Evolutionary conservation across 1,284 basidiomycete species (phyloP), one percentile per base, ranked within the genome.

Genomic region (Peniophora sp.): DNA sequence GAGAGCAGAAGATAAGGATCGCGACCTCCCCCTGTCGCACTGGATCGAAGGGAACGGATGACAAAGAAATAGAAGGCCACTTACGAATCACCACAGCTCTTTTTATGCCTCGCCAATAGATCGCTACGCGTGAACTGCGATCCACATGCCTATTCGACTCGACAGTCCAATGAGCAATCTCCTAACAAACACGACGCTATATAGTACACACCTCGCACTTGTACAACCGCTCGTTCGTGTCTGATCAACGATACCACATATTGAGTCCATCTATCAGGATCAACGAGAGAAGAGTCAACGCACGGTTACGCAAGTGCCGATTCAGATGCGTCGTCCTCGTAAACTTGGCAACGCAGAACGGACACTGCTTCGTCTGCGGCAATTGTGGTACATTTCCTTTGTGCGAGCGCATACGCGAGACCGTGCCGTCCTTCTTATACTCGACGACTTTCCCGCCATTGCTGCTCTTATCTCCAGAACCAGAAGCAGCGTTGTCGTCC

Each of bases 121-220:
- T 81, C 79, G 53, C 78, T 80, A 53, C 78, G 67, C 34, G 78
- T 80, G 55, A 81, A 81, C 58, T 79, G 73, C 1, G 77, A 73
- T 36, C 67, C 65, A 57, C 77, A 79, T 45, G 68, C 70, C 77
- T 80, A 53, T 22, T 9, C 9, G 25, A 2, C 2, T 16, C 16
- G 11, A n/a, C n/a, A n/a, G n/a, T n/a, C 32, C 23, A 12, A 36
- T 48, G 20, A 56, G 50, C n/a, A n/a, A n/a, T n/a, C 11, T 14
- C 16, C 10, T 2, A 19, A 17, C 3, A 16, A 3, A 24, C n/a
- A 22, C 12, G 17, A 5, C n/a, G n/a, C n/a, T n/a, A n/a, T n/a
- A n/a, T n/a, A n/a, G n/a, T n/a, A 22, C 56, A 34, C 45, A 58
- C 56, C 52, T 58, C 56, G 34, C 56, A 58, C 17, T 53, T 51